Evolutionary conservation across 805 yeast genomes (phyloP).

Genomic region (Yamadazyma akitaensis): DNA sequence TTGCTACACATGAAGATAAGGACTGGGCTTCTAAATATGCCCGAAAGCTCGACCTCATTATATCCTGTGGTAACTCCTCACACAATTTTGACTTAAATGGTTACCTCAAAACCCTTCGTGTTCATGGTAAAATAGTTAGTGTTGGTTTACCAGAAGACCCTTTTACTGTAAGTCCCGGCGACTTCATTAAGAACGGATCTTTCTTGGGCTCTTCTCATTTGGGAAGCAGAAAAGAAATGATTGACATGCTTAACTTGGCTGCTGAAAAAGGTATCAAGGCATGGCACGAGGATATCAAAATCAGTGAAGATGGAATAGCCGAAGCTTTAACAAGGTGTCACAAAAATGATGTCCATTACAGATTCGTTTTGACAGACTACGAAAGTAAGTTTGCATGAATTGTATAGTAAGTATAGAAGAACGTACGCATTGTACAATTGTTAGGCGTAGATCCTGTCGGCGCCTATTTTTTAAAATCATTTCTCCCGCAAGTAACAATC

Average conservation of each 20-base stretch:
- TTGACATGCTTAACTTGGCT: slow-evolving; percentile 36
- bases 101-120: slow-evolving; percentile 38
- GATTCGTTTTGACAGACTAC: slow-evolving; percentile 63
- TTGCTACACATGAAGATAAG: slow-evolving; percentile 49
- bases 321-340: slow-evolving; percentile 34
- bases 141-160: slow-evolving; percentile 27
- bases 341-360: slow-evolving; percentile 38
- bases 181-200: slow-evolving; percentile 27
- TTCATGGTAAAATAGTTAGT: slow-evolving; percentile 24
- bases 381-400: too few relatives aligned
- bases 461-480: too few relatives aligned
- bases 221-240: slow-evolving; percentile 35
- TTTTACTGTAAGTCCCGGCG: slow-evolving; percentile 20
- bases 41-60: slow-evolving; percentile 47
- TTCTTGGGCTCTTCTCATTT: slow-evolving; percentile 30
- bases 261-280: slow-evolving; percentile 33
- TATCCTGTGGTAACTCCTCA: slow-evolving; percentile 52
- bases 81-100: slow-evolving; percentile 48
- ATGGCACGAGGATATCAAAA: slow-evolving; percentile 35
- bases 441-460: too few relatives aligned
- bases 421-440: too few relatives aligned
- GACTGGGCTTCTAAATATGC: slow-evolving; percentile 34
- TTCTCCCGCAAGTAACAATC: too few relatives aligned
- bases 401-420: too few relatives aligned
- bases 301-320: slow-evolving; percentile 30